Base-by-base conservation (phyloP, 257 asterid genomes). In the Nicotiana tomentosiformis region DNA sequence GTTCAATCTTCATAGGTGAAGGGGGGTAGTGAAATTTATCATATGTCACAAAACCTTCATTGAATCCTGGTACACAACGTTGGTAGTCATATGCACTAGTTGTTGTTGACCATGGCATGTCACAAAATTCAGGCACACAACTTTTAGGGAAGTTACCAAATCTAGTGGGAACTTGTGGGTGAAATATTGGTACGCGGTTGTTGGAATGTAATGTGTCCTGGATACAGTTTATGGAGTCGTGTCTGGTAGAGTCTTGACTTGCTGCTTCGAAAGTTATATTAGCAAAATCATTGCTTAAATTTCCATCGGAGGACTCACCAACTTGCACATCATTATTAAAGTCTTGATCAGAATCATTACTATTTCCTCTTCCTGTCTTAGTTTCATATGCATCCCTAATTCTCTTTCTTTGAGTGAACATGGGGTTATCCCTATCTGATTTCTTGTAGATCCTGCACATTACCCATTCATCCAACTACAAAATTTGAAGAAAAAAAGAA, bases 381-480 rank as follows among this genome's bases (percentile, higher is more conserved):
- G 51, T 43, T 20, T 72, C 60, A 20, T 15, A 5, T 23, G 4
- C 1, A n/a, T 15, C 64, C 80, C 64, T 51, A 16, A 0, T 51
- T 51, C 80, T 74, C 80, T 51, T 74, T 51, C 62, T 74, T 74
- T 30, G 37, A n/a, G 15, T 49, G 80, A 16, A 7, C 43, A 16
- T 4, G 1, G 5, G 49, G 14, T 17, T 26, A 51, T 26, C 37
- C 0, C 6, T 10, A 3, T 26, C 26, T 15, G 58, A 49, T 15
- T 4, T 49, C 58, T 74, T 74, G 43, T 74, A 74, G 7, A 74
- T 49, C 61, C 10, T 49, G 20, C 80, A 74, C 62, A 74, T 49
- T 49, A 74, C 80, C 80, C 80, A 74, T 3, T 74, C 64, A 74
- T 74, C 80, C 80, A 74, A 29, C 80, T 74, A 23, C 80, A 61